Percentiles rank a stretch among this genome's conserved stretches.
Conservation (phyloP, 1,284 basidiomycete species). For the Ganoderma lingzhi region DNA sequence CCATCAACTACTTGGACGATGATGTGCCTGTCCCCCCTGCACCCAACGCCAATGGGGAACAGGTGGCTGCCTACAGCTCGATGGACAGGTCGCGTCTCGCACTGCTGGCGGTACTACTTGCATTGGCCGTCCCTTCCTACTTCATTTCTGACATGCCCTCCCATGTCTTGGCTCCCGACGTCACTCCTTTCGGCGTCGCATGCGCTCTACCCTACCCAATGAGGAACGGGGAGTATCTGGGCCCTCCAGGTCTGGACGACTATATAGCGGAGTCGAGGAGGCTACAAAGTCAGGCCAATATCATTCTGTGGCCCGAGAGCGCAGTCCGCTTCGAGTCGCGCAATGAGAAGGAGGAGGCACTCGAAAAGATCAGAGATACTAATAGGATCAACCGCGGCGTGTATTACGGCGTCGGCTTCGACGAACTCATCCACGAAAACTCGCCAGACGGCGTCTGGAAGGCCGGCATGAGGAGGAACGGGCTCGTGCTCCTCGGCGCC, state of each 20-base stretch:
- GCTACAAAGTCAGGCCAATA: conserved; percentile 53
- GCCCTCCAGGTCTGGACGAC: conserved; percentile 56
- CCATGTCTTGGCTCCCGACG: conserved; percentile 49
- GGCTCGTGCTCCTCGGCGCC: conserved; percentile 61
- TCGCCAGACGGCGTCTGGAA: conserved; percentile 42
- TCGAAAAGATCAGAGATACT: conserved; percentile 50
- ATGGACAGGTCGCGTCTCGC: conserved; percentile 32
- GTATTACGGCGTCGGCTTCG: conserved; percentile 73
- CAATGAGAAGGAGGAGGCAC: conserved; percentile 56
- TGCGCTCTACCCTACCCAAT: conserved; percentile 64
- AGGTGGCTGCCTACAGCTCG: background rate
- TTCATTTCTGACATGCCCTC: conserved; percentile 52
- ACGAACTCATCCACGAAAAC: conserved; percentile 54
- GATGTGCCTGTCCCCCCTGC: background rate
- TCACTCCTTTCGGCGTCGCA: conserved; percentile 65
- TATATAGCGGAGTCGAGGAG: conserved; percentile 63
- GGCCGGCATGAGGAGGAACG: conserved; percentile 60
- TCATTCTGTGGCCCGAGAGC: conserved; percentile 84
- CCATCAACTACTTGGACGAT: conserved; percentile 26
- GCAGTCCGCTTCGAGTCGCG: conserved; percentile 68
- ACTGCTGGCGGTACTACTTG: conserved; percentile 48
- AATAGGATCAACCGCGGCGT: conserved; percentile 41
- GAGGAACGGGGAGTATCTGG: conserved; percentile 46
- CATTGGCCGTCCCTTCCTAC: conserved; percentile 66
- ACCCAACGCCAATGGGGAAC: background rate